A percentile compares a stretch with the other conserved stretches of the same genome.
Evolutionary conservation across 1,284 basidiomycete genomes (phyloP).

Genomic region (Irpex lacteus): DNA sequence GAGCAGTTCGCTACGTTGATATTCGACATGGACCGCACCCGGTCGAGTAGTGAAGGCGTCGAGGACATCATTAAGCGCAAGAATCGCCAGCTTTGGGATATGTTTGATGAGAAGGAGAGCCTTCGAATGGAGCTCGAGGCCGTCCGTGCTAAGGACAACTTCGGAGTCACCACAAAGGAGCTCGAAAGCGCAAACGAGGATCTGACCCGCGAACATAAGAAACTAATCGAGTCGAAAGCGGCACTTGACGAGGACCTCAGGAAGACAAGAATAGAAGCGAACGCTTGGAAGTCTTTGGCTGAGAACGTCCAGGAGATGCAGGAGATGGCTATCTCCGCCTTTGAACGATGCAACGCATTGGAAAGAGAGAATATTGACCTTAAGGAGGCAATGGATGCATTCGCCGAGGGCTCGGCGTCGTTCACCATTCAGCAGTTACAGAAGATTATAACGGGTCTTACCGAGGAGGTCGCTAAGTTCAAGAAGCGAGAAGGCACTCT

Average conservation of each 20-base stretch:
- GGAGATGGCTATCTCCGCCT: slow-evolving; percentile 17
- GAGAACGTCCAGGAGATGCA: slow-evolving; percentile 19
- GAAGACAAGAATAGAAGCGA: slow-evolving; percentile 7
- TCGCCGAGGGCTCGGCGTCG: slow-evolving; percentile 18
- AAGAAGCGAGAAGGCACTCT: slow-evolving; percentile 15
- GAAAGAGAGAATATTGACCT: slow-evolving; percentile 20
- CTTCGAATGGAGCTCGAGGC: slow-evolving; percentile 8
- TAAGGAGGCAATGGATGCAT: slow-evolving; percentile 18
- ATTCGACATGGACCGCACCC: slow-evolving; percentile 6
- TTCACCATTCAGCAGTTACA: slow-evolving; percentile 19
- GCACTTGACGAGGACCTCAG: slow-evolving; percentile 10
- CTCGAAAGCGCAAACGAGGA: slow-evolving; percentile 10
- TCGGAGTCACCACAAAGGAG: slow-evolving; percentile 1
- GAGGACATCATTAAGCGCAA: slow-evolving; percentile 8
- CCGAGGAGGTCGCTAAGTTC: slow-evolving; percentile 15
- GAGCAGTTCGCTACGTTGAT: slow-evolving; percentile 4
- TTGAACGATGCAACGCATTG: slow-evolving; percentile 18
- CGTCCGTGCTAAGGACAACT: not conserved
- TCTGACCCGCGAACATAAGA: slow-evolving; percentile 14
- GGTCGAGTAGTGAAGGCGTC: not conserved
- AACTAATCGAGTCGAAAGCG: slow-evolving; percentile 8
- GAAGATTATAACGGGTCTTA: slow-evolving; percentile 16
- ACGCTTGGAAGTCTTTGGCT: slow-evolving; percentile 17
- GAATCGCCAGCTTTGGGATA: slow-evolving; percentile 7
- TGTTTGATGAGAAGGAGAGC: slow-evolving; percentile 11